Base-by-base conservation (phyloP, 805 yeast species). In the Jamesozyma rosinii region DNA sequence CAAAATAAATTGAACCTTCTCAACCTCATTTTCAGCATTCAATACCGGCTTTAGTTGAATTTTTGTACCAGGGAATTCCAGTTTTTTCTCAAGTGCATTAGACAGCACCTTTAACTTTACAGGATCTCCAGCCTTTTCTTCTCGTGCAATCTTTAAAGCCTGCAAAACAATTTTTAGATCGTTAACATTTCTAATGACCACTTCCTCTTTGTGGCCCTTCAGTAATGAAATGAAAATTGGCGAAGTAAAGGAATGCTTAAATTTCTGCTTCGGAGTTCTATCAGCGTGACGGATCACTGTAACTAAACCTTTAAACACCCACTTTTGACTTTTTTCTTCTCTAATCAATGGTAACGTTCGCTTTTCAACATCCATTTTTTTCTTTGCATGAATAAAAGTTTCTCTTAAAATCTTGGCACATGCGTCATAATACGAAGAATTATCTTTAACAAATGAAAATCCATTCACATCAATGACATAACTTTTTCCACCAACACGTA, bases 391-490 rank as follows among this genome's bases (percentile, higher is more conserved):
- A 41, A 76, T 61, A 52, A 92, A 92, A 50, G 85, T 69, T 18
- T 81, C 74, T 49, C 95, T 72, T 50, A 92, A 66, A 30, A 90
- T 89, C 37, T 72, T 67, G 0, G 97, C 77, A 65, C 92, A 81
- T 19, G 76, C 72, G 60, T 88, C 95, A 62, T 92, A 92, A 66
- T 92, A 92, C 1, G 74, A 79, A 45, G 70, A 70, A 56, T 87
- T 92, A 62, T 92, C 97, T 61, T 92, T 92, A 29, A 92, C 99
- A 66, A 92, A 92, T 0, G 97, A 88, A 59, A 92, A 92, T 1
- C 99, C 99, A 60, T 92, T 92, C 32, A 92, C 99, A 64, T 92
- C 99, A 62, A 92, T 92, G 32, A 92, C 98, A 61, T 76, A 92
- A 46, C 94, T 82, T 53, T 77, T 71, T 13, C 95, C 96, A 49